These are phyloP conservation scores for Talaromyces wortmannii DNA, from an alignment of 495 filamentous ascomycete species.

Conservation along the genomic window DNA sequence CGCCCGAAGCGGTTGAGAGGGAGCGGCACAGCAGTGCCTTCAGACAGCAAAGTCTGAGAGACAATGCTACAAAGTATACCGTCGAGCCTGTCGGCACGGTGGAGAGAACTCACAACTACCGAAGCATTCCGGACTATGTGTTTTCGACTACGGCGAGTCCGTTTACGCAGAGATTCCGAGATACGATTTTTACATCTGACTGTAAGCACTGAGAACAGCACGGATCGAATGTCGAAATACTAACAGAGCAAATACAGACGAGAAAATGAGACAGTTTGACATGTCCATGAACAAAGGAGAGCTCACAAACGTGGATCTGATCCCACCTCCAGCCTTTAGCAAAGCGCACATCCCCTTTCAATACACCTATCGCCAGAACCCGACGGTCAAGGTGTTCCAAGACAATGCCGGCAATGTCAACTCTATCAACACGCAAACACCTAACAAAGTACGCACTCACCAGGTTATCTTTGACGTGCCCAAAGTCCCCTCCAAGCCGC, in stretches of 20 bases:
- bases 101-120: slow-evolving; percentile 77
- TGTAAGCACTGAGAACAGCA: slow-evolving; percentile 30
- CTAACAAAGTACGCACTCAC: slow-evolving; percentile 43
- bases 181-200: slow-evolving; percentile 57
- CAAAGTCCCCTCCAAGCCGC: slow-evolving; percentile 43
- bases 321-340: slow-evolving; percentile 73
- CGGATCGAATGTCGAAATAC: background rate
- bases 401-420: slow-evolving; percentile 43
- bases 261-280: slow-evolving; percentile 67
- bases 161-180: slow-evolving; percentile 60
- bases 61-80: slow-evolving; percentile 62
- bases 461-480: slow-evolving; percentile 55
- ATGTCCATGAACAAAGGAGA: slow-evolving; percentile 57
- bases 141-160: slow-evolving; percentile 53
- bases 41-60: slow-evolving; percentile 59
- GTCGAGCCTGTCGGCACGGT: slow-evolving; percentile 69
- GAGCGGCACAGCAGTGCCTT: slow-evolving; percentile 3
- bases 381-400: slow-evolving; percentile 44
- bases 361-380: slow-evolving; percentile 55
- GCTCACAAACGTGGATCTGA: slow-evolving; percentile 55
- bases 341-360: slow-evolving; percentile 61
- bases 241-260: slow-evolving; percentile 30
- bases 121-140: slow-evolving; percentile 73
- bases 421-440: slow-evolving; percentile 44
- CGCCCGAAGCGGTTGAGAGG: slow-evolving; percentile 7